phyloP scores from a whole-genome alignment of 495 filamentous ascomycete genomes.

The Lasiosphaeriaceae sp. region DNA sequence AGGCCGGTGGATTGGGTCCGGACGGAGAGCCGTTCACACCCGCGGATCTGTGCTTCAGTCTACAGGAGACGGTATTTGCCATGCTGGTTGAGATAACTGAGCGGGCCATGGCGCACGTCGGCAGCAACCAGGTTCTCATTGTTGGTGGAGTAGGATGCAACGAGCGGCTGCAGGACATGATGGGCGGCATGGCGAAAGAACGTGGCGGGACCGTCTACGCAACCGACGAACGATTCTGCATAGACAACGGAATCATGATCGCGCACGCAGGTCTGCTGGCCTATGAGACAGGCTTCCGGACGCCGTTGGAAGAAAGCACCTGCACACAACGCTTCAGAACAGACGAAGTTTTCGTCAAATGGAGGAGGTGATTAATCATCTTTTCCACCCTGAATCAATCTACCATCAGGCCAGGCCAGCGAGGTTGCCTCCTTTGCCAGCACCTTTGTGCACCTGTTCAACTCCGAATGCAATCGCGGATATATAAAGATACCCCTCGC shows the following conservation, averaged over 20 bases:
- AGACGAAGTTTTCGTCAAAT: slow-evolving; percentile 88
- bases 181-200: slow-evolving; percentile 92
- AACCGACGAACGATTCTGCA: slow-evolving; percentile 95
- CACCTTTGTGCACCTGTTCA: not conserved
- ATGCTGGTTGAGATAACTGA: slow-evolving; percentile 99
- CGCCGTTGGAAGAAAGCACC: slow-evolving; percentile 72
- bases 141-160: slow-evolving; percentile 99
- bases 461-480: not conserved
- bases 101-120: slow-evolving; percentile 96
- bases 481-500: not conserved
- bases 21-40: slow-evolving; percentile 56
- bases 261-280: slow-evolving; percentile 90
- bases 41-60: slow-evolving; percentile 88
- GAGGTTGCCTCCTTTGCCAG: not conserved
- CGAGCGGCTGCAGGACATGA: slow-evolving; percentile 94
- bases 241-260: slow-evolving; percentile 99
- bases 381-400: not conserved
- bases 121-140: slow-evolving; percentile 83
- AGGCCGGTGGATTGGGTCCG: slow-evolving; percentile 39
- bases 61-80: slow-evolving; percentile 91
- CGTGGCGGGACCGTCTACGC: slow-evolving; percentile 87
- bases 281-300: slow-evolving; percentile 72
- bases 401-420: not conserved
- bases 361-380: slow-evolving; percentile 63
- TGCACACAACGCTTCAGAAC: slow-evolving; percentile 95